Conservation (phyloP, 2,329 filamentous ascomycete genomes). For the Neonectria punicea region DNA sequence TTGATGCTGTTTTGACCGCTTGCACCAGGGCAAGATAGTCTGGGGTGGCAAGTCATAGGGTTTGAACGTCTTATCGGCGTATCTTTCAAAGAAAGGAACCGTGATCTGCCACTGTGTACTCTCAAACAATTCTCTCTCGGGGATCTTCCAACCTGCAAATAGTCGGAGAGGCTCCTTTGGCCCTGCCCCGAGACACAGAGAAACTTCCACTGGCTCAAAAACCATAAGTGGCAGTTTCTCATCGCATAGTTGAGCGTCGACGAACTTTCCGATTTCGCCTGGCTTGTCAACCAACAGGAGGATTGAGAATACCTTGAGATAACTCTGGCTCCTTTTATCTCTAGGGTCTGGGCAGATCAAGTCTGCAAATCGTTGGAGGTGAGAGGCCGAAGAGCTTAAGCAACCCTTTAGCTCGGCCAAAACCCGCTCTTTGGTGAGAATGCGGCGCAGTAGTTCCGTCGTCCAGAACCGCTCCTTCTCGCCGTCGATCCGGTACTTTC, state of each 20-base stretch:
- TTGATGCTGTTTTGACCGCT: neutral
- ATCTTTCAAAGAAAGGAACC: constrained; percentile 1
- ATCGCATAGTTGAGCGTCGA: neutral
- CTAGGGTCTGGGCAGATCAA: neutral
- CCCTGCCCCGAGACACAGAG: neutral
- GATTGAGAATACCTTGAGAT: constrained; percentile 11
- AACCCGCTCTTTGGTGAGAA: constrained; percentile 1
- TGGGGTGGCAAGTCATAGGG: neutral
- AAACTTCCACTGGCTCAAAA: neutral
- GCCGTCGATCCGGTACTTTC: neutral
- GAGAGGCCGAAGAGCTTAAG: neutral
- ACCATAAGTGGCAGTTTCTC: neutral
- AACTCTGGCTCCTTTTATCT: neutral
- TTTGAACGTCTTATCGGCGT: neutral
- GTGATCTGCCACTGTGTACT: constrained; percentile 1
- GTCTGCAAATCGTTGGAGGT: neutral
- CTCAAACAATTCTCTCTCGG: constrained; percentile 1
- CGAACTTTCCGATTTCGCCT: neutral
- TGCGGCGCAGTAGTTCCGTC: neutral
- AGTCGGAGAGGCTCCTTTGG: neutral
- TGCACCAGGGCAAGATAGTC: constrained; percentile 4
- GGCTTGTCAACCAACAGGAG: neutral
- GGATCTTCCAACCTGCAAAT: neutral
- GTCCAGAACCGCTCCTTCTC: constrained; percentile 7
- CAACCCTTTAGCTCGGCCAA: neutral